Evolutionary conservation across 2,329 filamentous ascomycete genomes (phyloP).

Genomic region (Colletotrichum chlorophyti): DNA sequence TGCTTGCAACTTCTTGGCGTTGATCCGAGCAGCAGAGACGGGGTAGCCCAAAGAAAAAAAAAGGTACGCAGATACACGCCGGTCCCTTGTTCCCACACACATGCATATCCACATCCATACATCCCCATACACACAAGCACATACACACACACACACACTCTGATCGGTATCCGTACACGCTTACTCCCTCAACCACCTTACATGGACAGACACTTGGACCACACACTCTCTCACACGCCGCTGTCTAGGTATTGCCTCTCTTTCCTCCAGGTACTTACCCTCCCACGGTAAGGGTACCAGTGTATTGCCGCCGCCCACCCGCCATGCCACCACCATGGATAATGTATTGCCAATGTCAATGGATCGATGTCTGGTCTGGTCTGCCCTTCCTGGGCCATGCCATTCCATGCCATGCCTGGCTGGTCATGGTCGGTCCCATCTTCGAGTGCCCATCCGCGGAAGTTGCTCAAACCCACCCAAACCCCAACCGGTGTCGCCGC

Average conservation of each 20-base stretch:
- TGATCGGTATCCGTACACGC: neutral
- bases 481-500: slow-evolving; percentile 26
- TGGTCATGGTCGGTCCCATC: slow-evolving; percentile 29
- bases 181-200: too few species aligned
- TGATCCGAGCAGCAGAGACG: slow-evolving; percentile 31
- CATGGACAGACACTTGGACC: too few species aligned
- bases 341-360: slow-evolving; percentile 3
- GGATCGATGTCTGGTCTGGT: neutral
- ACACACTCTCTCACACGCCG: too few species aligned
- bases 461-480: slow-evolving; percentile 13
- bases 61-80: slow-evolving; percentile 28
- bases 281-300: too few species aligned
- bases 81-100: slow-evolving; percentile 26
- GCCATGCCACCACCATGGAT: too few species aligned
- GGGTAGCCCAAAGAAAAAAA: too few species aligned
- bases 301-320: too few species aligned
- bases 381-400: slow-evolving; percentile 2
- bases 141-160: neutral
- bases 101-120: neutral
- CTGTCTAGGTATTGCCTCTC: slow-evolving; percentile 21
- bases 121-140: neutral
- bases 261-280: too few species aligned
- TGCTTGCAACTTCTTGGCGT: slow-evolving; percentile 30
- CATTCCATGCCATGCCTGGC: slow-evolving; percentile 22
- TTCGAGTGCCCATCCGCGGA: slow-evolving; percentile 24